Percentiles rank a stretch among this genome's conserved stretches.
These are phyloP conservation scores for Cyphellophora attinorum DNA, from an alignment of 2,329 filamentous ascomycete genomes.

Conservation along the genomic window DNA sequence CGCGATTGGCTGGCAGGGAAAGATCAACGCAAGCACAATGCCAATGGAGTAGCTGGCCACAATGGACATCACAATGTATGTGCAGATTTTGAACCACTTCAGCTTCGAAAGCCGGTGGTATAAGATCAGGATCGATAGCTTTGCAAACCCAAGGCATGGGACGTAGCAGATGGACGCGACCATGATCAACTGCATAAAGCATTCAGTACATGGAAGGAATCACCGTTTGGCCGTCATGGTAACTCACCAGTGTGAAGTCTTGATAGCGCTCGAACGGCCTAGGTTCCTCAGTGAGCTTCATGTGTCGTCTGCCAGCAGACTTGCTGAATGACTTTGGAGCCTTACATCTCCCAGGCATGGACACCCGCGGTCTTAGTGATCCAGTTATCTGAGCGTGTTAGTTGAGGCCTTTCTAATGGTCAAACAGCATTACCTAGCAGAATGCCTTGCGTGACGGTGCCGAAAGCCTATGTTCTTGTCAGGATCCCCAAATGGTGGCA, in stretches of 20 bases:
- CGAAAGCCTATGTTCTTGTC: too few relatives aligned
- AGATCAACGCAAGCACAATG: constrained; percentile 17
- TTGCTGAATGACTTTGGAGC: too few relatives aligned
- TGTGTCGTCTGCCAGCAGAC: too few relatives aligned
- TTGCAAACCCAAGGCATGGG: constrained; percentile 22
- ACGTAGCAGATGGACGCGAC: constrained; percentile 23
- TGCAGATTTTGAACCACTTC: constrained; percentile 11
- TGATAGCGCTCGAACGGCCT: constrained; percentile 1
- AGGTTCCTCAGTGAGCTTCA: too few relatives aligned
- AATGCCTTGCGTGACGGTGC: too few relatives aligned
- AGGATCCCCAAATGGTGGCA: too few relatives aligned
- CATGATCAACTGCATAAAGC: constrained; percentile 20
- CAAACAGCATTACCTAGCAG: too few relatives aligned
- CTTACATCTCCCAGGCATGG: constrained; percentile 2
- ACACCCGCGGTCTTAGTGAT: not conserved
- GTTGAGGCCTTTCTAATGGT: too few relatives aligned
- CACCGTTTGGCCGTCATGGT: too few relatives aligned
- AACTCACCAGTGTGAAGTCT: constrained; percentile 1
- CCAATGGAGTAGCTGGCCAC: constrained; percentile 11
- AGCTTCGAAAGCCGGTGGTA: constrained; percentile 19
- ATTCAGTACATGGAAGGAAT: too few relatives aligned
- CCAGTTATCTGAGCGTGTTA: constrained; percentile 1
- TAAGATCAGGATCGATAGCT: constrained; percentile 23
- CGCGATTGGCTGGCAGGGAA: constrained; percentile 18
- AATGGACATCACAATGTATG: constrained; percentile 9